phyloP scores from a whole-genome alignment of 495 filamentous ascomycete species.

The Penicillium argentinense region DNA sequence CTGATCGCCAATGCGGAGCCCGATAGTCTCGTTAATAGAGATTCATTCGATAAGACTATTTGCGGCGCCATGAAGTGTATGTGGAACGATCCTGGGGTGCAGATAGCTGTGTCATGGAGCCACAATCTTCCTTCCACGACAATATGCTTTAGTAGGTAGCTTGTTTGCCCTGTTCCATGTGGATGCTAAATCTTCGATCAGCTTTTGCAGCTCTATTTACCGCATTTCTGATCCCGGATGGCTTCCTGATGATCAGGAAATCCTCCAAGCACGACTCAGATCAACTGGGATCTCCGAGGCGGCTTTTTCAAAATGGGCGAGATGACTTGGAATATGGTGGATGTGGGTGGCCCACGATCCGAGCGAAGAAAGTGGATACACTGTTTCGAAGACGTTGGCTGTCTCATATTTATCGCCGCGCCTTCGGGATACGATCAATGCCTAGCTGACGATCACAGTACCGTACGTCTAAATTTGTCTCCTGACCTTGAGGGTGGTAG shows the following conservation, averaged over 20 bases:
- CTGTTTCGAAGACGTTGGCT: not conserved
- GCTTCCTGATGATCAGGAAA: not conserved
- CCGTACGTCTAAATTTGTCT: not conserved
- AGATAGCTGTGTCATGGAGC: not conserved
- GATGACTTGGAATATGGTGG: not conserved
- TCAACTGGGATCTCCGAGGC: not conserved
- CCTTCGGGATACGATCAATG: not conserved
- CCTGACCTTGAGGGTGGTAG: not conserved
- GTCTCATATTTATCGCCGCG: not conserved
- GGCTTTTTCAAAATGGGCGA: not conserved
- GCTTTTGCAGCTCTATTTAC: not conserved
- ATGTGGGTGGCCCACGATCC: not conserved
- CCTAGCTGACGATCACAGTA: not conserved
- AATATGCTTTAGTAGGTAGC: not conserved
- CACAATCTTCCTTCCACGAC: not conserved
- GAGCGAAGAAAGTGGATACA: conserved; percentile 1
- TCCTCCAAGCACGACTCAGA: not conserved
- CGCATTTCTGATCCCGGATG: not conserved
- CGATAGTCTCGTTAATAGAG: not conserved
- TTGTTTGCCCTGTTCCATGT: not conserved
- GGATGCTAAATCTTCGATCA: not conserved
- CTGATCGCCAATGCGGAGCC: not conserved
- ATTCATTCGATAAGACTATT: not conserved
- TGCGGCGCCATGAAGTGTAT: not conserved
- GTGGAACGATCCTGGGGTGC: not conserved